These are phyloP conservation scores for Raddia guianensis DNA, from an alignment of 176 grass and related monocot species.

Conservation along the genomic window DNA sequence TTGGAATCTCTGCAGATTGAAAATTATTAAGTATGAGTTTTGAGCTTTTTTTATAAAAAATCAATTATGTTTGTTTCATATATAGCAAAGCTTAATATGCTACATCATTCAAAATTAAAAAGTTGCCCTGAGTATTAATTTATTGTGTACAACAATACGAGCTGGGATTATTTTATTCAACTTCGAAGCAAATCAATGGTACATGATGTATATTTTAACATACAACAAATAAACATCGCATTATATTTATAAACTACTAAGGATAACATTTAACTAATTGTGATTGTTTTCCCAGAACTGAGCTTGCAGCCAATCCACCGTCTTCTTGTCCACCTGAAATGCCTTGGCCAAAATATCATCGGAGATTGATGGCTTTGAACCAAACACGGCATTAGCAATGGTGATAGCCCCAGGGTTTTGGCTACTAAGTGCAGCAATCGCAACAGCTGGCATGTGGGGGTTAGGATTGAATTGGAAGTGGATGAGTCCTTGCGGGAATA, in stretches of 20 bases:
- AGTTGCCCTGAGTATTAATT: no score
- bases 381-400: slow-evolving; percentile 16
- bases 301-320: slow-evolving; percentile 12
- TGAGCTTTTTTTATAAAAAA: no score
- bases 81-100: no score
- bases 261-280: background rate
- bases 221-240: no score
- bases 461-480: slow-evolving; percentile 15
- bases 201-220: no score
- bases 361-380: slow-evolving; percentile 10
- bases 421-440: background rate
- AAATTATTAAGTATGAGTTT: no score
- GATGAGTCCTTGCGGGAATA: background rate
- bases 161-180: no score
- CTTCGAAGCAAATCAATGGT: no score
- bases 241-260: background rate
- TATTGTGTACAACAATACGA: no score
- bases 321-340: slow-evolving; percentile 17
- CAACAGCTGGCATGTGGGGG: background rate
- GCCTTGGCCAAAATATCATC: slow-evolving; percentile 27
- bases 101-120: no score
- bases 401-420: slow-evolving; percentile 8
- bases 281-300: slow-evolving; percentile 10
- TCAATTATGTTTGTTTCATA: no score
- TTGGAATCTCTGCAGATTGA: no score